phyloP scores from a whole-genome alignment of 2,329 filamentous ascomycete species.

The Sporothrix curviconia region DNA sequence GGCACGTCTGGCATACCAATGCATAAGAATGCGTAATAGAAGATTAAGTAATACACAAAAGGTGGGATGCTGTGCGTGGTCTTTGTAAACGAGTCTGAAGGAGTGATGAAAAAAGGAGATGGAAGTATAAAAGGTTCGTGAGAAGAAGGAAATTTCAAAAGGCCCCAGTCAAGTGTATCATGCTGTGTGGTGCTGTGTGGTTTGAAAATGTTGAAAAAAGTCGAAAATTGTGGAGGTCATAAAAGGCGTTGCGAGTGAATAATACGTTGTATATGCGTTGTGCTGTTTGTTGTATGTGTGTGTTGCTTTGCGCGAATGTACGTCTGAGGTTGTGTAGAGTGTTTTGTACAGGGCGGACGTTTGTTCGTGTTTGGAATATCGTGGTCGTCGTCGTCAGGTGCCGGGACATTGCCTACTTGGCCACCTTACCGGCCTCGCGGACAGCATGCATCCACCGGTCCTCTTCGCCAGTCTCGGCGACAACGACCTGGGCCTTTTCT shows the following conservation, averaged over 20 bases:
- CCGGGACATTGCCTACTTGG: too few relatives aligned
- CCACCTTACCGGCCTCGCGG: conserved; percentile 34
- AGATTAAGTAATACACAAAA: neutral
- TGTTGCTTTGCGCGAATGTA: neutral
- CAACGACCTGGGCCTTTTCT: conserved; percentile 27
- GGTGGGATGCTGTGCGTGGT: too few relatives aligned
- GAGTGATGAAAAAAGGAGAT: neutral
- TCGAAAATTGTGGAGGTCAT: neutral
- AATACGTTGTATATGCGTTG: too few relatives aligned
- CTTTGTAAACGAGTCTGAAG: neutral
- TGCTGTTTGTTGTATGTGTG: neutral
- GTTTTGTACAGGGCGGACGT: neutral
- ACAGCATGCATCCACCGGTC: conserved; percentile 40
- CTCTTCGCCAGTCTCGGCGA: conserved; percentile 41
- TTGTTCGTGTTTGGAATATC: too few relatives aligned
- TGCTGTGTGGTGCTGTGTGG: neutral
- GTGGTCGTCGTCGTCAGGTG: neutral
- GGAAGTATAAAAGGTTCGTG: neutral
- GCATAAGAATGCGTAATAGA: neutral
- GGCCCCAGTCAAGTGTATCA: neutral
- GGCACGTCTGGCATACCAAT: conserved; percentile 6
- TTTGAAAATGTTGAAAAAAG: neutral
- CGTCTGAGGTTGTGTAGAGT: neutral
- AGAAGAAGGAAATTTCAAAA: neutral
- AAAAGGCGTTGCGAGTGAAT: neutral